A percentile compares a stretch with the other conserved stretches of the same genome.
phyloP scores from a whole-genome alignment of 768 basidiomycete genomes.

The Tubosaeta sp. region DNA sequence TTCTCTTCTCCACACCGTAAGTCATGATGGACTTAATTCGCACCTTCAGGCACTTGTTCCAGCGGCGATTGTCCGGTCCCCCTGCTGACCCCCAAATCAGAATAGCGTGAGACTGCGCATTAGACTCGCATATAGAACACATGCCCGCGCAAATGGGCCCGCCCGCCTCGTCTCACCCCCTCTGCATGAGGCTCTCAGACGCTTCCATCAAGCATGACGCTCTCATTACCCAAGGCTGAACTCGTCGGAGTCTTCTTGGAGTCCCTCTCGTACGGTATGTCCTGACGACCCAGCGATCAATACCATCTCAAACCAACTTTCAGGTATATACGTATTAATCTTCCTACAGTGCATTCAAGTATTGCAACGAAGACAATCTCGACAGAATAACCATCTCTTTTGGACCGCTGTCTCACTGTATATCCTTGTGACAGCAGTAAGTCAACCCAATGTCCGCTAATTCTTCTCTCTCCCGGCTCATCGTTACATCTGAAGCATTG shows the following conservation, averaged over 20 bases:
- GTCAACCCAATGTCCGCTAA: background rate
- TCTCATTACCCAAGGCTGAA: background rate
- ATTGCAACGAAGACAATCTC: background rate
- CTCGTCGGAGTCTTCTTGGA: slow-evolving; percentile 3
- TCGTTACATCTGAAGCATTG: background rate
- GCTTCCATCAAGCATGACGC: background rate
- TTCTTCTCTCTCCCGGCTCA: background rate
- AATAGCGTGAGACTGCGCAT: background rate
- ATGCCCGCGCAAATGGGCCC: background rate
- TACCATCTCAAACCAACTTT: background rate
- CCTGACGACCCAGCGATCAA: background rate
- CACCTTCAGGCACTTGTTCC: background rate
- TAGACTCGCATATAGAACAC: background rate
- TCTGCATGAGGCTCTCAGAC: background rate
- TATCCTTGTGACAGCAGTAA: background rate
- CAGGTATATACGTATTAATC: background rate
- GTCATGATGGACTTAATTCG: background rate
- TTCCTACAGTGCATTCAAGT: slow-evolving; percentile 1
- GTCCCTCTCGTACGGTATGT: background rate
- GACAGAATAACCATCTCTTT: background rate
- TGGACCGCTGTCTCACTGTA: background rate
- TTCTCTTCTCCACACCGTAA: background rate
- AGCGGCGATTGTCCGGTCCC: background rate
- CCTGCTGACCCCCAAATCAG: background rate
- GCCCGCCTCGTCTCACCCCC: background rate